A percentile compares a stretch with the other conserved stretches of the same genome.
phyloP scores from a whole-genome alignment of 179 eudicot species.

The Nepenthes alata region DNA sequence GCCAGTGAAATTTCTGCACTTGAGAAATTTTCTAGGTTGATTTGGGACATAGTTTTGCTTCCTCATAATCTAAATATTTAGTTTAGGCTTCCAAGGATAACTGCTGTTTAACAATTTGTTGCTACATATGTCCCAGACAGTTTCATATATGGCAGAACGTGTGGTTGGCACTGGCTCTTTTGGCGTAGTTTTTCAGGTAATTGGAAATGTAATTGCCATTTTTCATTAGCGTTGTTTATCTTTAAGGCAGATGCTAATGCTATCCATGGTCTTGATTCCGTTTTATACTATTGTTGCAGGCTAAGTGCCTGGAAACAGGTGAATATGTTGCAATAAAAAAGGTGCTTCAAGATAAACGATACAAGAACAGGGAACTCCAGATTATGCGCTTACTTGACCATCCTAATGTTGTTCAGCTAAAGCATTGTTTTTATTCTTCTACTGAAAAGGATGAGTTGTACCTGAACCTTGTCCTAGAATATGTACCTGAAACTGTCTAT shows the following conservation, averaged over 20 bases:
- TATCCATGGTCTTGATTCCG: no score
- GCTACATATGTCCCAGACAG: constrained; percentile 35
- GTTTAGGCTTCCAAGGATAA: not conserved
- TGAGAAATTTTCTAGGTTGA: no score
- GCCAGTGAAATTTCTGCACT: no score
- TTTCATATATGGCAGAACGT: constrained; percentile 90
- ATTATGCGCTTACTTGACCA: constrained; percentile 72
- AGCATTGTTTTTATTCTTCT: constrained; percentile 70
- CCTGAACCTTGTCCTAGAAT: constrained; percentile 77
- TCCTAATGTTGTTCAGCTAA: constrained; percentile 70
- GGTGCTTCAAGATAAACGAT: constrained; percentile 86
- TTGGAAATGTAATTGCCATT: not conserved
- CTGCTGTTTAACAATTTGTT: constrained; percentile 2
- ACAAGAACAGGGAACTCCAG: constrained; percentile 89
- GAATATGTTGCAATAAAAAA: constrained; percentile 87
- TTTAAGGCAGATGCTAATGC: not conserved
- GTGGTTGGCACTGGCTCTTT: constrained; percentile 98
- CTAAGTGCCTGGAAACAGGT: constrained; percentile 78
- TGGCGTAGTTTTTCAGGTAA: constrained; percentile 91
- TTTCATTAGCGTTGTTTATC: not conserved
- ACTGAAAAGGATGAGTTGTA: constrained; percentile 85
- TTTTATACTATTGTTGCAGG: constrained; percentile 23
- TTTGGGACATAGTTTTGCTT: not conserved
- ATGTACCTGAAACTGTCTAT: constrained; percentile 72
- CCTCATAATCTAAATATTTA: not conserved